Evolutionary conservation across 129 eudicot species (phyloP).

Genomic region (Dittrichia graveolens): DNA sequence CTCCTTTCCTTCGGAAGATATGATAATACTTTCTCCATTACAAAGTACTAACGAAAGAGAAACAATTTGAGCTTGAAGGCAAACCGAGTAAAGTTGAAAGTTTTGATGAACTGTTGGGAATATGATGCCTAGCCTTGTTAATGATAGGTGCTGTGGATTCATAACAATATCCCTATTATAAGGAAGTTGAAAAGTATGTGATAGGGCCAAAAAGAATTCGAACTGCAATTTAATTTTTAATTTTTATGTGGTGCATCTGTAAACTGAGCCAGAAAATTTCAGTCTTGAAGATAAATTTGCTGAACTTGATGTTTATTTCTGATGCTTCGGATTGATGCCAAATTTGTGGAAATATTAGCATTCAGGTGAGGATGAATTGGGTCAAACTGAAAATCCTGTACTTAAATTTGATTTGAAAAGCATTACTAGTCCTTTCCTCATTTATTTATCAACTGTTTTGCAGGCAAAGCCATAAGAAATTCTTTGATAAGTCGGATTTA

Average conservation of each 20-base stretch:
- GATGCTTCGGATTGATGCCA: slow-evolving; percentile 51
- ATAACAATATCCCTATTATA: not conserved
- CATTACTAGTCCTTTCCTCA: not conserved
- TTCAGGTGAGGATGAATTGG: slow-evolving; percentile 45
- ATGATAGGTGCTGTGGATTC: not conserved
- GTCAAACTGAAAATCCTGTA: too few species aligned
- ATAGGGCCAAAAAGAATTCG: not conserved
- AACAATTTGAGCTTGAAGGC: not conserved
- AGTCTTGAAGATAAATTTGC: not conserved
- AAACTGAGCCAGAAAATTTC: not conserved
- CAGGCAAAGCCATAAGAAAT: slow-evolving; percentile 67
- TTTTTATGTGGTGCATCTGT: not conserved
- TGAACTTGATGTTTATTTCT: not conserved
- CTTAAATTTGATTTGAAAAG: not conserved
- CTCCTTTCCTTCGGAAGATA: not conserved
- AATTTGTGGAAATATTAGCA: slow-evolving; percentile 54
- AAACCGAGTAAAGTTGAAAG: too few species aligned
- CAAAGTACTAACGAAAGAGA: not conserved
- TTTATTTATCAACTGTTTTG: not conserved
- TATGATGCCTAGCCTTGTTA: not conserved
- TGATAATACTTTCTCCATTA: not conserved
- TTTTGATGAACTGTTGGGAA: not conserved
- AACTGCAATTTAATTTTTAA: too few species aligned
- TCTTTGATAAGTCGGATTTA: slow-evolving; percentile 62
- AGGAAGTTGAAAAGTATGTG: not conserved